Evolutionary conservation across 2,329 filamentous ascomycete species (phyloP).

Genomic region (Microdochium nivale): DNA sequence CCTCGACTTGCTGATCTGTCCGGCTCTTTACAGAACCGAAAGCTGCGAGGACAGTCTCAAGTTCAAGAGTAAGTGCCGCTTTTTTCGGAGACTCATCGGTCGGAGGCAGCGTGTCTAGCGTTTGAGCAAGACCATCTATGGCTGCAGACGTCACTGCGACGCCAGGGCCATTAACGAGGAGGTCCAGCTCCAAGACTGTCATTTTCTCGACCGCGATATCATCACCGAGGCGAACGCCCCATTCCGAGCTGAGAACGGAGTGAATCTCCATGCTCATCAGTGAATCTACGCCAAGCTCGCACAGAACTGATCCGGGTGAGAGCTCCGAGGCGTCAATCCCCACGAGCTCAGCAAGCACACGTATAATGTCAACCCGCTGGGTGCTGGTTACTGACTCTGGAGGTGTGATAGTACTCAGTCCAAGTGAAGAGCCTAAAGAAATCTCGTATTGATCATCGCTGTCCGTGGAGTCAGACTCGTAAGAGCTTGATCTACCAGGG

Average conservation of each 20-base stretch:
- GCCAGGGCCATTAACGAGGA: slow-evolving; percentile 11
- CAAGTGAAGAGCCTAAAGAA: too few relatives aligned
- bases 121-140: too few relatives aligned
- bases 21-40: background rate
- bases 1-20: background rate
- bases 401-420: too few relatives aligned
- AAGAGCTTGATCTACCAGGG: too few relatives aligned
- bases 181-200: slow-evolving; percentile 18
- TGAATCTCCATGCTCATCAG: slow-evolving; percentile 39
- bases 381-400: too few relatives aligned
- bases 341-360: too few relatives aligned
- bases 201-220: slow-evolving; percentile 13
- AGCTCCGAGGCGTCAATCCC: too few relatives aligned
- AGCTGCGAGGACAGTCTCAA: background rate
- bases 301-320: too few relatives aligned
- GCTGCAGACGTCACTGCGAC: slow-evolving; percentile 10
- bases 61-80: slow-evolving; percentile 3
- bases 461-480: too few relatives aligned
- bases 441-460: too few relatives aligned
- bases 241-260: slow-evolving; percentile 28
- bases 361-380: too few relatives aligned
- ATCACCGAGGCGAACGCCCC: slow-evolving; percentile 20
- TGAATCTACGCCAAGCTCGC: slow-evolving; percentile 43
- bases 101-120: too few relatives aligned
- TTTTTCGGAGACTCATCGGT: slow-evolving; percentile 6